A percentile compares a stretch with the other conserved stretches of the same genome.
Conservation (phyloP, 768 basidiomycete genomes). For the Pholiota conissans region DNA sequence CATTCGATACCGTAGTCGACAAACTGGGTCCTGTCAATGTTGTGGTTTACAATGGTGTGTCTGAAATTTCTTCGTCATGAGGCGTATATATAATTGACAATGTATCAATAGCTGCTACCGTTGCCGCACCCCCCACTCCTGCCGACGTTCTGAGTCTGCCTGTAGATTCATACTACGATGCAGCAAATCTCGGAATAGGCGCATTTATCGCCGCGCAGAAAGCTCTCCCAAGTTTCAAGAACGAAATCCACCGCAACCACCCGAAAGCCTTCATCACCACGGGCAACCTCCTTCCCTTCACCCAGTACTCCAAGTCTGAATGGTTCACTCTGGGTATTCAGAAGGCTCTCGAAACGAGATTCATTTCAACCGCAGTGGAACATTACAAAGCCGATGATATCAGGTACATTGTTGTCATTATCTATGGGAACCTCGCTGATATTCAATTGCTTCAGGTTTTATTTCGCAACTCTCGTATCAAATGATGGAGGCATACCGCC, state of each 20-base stretch:
- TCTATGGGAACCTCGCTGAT: background rate
- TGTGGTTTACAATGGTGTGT: conserved; percentile 45
- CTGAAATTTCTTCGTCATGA: conserved; percentile 5
- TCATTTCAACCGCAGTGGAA: conserved; percentile 23
- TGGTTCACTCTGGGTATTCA: conserved; percentile 22
- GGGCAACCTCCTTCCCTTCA: conserved; percentile 28
- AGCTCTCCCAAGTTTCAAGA: conserved; percentile 25
- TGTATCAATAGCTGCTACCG: conserved; percentile 15
- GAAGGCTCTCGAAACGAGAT: conserved; percentile 21
- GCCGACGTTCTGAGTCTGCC: conserved; percentile 25
- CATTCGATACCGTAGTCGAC: conserved; percentile 35
- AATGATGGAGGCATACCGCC: conserved; percentile 15
- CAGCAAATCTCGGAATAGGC: conserved; percentile 13
- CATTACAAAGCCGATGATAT: conserved; percentile 10
- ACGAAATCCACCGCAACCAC: conserved; percentile 18
- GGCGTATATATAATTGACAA: background rate
- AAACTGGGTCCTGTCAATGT: conserved; percentile 43
- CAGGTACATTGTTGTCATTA: background rate
- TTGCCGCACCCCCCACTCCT: conserved; percentile 11
- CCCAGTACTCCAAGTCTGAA: conserved; percentile 2
- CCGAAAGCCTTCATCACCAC: conserved; percentile 33
- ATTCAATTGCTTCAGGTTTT: conserved; percentile 24
- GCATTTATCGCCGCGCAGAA: conserved; percentile 27
- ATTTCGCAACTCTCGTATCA: conserved; percentile 27
- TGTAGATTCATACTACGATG: conserved; percentile 18